A percentile compares a stretch with the other conserved stretches of the same genome.
Evolutionary conservation across 2,329 filamentous ascomycete genomes (phyloP).

Genomic region (Raffaelea arxii): DNA sequence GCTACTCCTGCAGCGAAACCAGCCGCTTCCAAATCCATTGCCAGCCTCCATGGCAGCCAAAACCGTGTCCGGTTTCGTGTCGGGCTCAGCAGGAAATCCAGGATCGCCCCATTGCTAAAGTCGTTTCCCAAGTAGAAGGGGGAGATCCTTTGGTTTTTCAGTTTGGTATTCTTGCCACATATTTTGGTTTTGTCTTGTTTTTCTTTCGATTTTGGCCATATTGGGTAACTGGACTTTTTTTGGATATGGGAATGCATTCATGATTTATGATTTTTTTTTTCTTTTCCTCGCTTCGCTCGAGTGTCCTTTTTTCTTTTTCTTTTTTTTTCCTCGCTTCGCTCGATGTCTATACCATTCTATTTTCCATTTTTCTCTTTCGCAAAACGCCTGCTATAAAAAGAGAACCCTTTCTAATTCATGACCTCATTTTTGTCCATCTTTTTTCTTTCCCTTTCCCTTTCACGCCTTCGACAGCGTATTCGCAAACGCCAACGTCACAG

Average conservation of each 20-base stretch:
- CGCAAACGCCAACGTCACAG: slow-evolving; percentile 51
- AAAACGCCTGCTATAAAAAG: neutral
- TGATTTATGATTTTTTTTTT: neutral
- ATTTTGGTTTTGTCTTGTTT: no score
- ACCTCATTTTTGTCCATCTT: neutral
- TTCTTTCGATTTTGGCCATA: no score
- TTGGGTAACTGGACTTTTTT: no score
- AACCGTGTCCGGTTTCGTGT: slow-evolving; percentile 41
- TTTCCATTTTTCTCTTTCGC: neutral
- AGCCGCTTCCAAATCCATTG: no score
- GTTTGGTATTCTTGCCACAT: no score
- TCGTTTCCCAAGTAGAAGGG: slow-evolving; percentile 28
- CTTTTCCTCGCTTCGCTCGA: neutral
- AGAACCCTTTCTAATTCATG: no score
- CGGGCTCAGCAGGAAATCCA: slow-evolving; percentile 38
- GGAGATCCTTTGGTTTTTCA: no score
- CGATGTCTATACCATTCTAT: neutral
- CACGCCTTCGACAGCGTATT: slow-evolving; percentile 36
- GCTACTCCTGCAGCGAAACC: no score
- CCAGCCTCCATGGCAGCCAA: no score
- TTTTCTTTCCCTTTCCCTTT: neutral
- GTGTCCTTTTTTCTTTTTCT: no score
- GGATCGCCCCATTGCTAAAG: slow-evolving; percentile 43
- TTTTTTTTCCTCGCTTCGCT: neutral
- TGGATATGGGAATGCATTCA: no score